Evolutionary conservation across 2,329 filamentous ascomycete species (phyloP).

Genomic region (Elsinoe australis): DNA sequence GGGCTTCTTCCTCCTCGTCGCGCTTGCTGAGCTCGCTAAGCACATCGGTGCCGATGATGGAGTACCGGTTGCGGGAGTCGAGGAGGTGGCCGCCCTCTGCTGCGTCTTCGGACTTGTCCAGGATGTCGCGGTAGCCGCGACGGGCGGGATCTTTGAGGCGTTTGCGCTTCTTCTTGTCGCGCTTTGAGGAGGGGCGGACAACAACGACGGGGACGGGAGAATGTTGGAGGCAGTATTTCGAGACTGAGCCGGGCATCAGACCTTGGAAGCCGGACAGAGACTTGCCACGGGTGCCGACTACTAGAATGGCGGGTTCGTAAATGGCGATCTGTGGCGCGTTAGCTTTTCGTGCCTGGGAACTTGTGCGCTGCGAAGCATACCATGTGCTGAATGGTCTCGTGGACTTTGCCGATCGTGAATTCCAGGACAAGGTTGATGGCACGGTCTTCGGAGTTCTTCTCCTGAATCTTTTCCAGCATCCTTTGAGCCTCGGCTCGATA

Average conservation of each 20-base stretch:
- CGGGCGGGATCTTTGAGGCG: conserved; percentile 67
- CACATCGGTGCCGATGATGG: conserved; percentile 28
- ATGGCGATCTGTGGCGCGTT: conserved; percentile 64
- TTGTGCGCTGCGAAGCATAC: conserved; percentile 44
- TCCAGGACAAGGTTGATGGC: conserved; percentile 81
- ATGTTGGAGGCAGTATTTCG: conserved; percentile 90
- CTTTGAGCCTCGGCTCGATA: conserved; percentile 70
- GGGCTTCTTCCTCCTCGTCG: conserved; percentile 30
- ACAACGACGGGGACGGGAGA: conserved; percentile 90
- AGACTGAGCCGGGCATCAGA: conserved; percentile 78
- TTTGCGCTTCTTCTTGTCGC: conserved; percentile 83
- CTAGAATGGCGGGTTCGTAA: conserved; percentile 82
- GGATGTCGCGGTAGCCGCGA: conserved; percentile 68
- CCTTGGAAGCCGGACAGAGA: conserved; percentile 81
- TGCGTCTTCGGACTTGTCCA: conserved; percentile 52
- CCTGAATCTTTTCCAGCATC: conserved; percentile 67
- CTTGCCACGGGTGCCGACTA: conserved; percentile 80
- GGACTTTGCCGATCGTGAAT: conserved; percentile 80
- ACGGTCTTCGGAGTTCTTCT: conserved; percentile 72
- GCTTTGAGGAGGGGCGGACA: conserved; percentile 77
- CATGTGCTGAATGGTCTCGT: conserved; percentile 83
- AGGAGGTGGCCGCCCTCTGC: conserved; percentile 45
- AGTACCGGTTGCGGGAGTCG: conserved; percentile 43
- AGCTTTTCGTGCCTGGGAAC: conserved; percentile 6
- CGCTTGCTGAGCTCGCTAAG: conserved; percentile 26